Base-by-base conservation (phyloP, 192 early-diverging fungal genomes). In the Entomortierella lignicola region DNA sequence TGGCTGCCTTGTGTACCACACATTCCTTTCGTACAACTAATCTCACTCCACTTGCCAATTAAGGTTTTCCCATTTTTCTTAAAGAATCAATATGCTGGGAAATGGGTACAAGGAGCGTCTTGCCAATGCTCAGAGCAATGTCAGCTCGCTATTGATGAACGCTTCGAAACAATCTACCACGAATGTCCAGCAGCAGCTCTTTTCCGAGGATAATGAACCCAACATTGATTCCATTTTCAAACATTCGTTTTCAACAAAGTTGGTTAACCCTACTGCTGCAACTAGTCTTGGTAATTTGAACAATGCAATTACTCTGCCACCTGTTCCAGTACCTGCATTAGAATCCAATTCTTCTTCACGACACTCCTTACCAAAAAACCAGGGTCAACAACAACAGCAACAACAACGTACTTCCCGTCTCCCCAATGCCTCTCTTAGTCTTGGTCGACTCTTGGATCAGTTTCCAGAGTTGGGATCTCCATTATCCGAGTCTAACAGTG, bases 71-170 rank as follows among this genome's bases (percentile, higher is more conserved):
- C 52, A 27, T 13, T 54, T 27, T 27, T 29, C 2, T 27, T 2
- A 20, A 39, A 2, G 25, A 4, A 27, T 11, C 1, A 8, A 18
- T 18, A 82, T 82, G 81, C 60, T 63, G 51, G 81, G 63, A 58
- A 79, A 79, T 56, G 67, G 75, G 30, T 79, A 79, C 57, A 79
- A 70, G 50, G 75, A 79, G 57, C 66, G 75, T 18, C 75, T 79
- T 12, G 59, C 55, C 4, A 63, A 41, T 34, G 73, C 66, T 15
- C 73, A 68, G 47, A 77, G 25, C 55, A 77, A 48, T 52, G 50
- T 77, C 11, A 68, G 63, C 3, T 66, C 67, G 0, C 63, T 79
- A n/a, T 42, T 79, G 12, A 32, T 66, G 31, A 79, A 62, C 51
- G 27, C 66, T 18, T 55, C 75, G 34, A 79, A 79, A 42, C 72